A percentile compares a stretch with the other conserved stretches of the same genome.
Conservation (phyloP, 108 stramenopile species). For the Pseudonitzschia multiseries region DNA sequence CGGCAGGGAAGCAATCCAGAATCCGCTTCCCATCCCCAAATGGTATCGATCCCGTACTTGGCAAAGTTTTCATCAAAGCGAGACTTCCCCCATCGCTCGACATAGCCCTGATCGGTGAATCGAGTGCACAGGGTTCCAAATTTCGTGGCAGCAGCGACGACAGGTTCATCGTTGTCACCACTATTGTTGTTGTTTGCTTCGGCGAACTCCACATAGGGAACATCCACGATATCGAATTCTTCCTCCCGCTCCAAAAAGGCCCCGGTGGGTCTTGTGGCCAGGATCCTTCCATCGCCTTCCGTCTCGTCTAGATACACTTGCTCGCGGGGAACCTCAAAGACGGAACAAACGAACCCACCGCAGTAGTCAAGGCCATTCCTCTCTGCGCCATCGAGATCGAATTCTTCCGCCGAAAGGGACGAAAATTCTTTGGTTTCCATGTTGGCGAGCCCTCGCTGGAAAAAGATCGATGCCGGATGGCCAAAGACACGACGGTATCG, state of each 20-base stretch:
- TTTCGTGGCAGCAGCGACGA: not conserved
- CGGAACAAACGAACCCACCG: constrained; percentile 60
- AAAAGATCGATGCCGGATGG: constrained; percentile 84
- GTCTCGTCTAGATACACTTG: constrained; percentile 26
- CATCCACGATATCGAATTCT: constrained; percentile 63
- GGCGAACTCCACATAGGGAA: not conserved
- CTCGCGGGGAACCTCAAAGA: constrained; percentile 74
- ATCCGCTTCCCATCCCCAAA: constrained; percentile 77
- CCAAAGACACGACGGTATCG: constrained; percentile 77
- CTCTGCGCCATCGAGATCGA: constrained; percentile 21
- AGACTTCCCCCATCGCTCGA: constrained; percentile 63
- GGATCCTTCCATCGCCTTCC: not conserved
- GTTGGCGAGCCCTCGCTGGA: constrained; percentile 62
- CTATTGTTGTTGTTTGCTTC: not conserved
- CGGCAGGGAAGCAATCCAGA: constrained; percentile 77
- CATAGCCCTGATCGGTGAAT: constrained; percentile 69
- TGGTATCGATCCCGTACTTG: constrained; percentile 63
- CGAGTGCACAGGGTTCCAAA: constrained; percentile 62
- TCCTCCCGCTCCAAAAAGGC: constrained; percentile 60
- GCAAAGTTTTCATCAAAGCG: constrained; percentile 56
- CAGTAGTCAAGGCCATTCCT: not conserved
- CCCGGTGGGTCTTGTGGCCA: constrained; percentile 25
- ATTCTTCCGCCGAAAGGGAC: constrained; percentile 60
- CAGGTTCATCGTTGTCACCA: too few species aligned
- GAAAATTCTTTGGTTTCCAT: constrained; percentile 74